Conservation (phyloP, 805 yeast genomes). For the Barnettozyma populi region DNA sequence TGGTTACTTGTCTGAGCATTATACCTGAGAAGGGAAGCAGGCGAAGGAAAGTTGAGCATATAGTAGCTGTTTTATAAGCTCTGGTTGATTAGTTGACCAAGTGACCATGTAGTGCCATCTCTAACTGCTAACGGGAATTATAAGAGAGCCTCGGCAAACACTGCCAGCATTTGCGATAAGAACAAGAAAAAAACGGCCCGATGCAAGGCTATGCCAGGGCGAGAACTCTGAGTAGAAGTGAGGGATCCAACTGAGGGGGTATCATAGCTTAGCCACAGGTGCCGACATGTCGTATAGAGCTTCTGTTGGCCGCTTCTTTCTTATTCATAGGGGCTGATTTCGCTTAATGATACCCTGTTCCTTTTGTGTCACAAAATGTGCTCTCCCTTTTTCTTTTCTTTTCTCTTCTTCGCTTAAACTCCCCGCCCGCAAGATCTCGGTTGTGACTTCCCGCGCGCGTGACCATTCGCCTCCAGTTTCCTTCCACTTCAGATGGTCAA, state of each 20-base stretch:
- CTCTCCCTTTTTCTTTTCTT: background rate
- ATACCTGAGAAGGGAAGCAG: background rate
- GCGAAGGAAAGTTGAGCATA: background rate
- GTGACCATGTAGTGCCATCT: background rate
- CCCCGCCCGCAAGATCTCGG: background rate
- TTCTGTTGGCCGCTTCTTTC: too few species aligned
- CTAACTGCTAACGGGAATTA: conserved; percentile 1
- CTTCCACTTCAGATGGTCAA: too few species aligned
- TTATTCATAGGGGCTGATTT: too few species aligned
- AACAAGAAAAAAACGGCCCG: background rate
- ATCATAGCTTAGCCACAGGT: too few species aligned
- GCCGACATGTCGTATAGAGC: too few species aligned
- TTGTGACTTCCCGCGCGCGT: conserved; percentile 1
- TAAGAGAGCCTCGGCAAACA: conserved; percentile 8
- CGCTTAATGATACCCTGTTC: background rate
- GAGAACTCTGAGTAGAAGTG: background rate
- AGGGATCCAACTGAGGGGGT: too few species aligned
- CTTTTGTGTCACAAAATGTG: background rate
- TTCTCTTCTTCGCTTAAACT: background rate
- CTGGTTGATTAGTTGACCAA: background rate
- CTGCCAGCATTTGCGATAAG: background rate
- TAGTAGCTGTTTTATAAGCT: too few species aligned
- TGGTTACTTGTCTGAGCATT: conserved; percentile 2
- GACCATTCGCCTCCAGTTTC: background rate
- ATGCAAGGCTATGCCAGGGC: background rate